Percentiles rank a stretch among this genome's conserved stretches.
Conservation (phyloP, 176 grass and related monocot genomes). For the Aechmea fasciata region DNA sequence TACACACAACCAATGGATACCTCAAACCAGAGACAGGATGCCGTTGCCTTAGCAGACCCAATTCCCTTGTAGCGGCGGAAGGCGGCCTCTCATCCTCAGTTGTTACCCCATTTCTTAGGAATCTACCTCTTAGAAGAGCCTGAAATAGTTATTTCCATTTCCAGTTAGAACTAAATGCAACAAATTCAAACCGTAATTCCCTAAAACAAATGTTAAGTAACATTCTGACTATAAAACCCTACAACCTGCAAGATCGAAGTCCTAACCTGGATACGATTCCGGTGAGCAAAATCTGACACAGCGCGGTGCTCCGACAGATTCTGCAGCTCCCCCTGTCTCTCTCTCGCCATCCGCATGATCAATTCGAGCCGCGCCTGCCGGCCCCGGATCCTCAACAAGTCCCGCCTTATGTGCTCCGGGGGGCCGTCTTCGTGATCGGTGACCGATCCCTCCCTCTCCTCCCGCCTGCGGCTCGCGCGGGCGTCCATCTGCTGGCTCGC, state of each 20-base stretch:
- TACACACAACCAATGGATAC: constrained; percentile 17
- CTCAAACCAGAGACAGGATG: constrained; percentile 78
- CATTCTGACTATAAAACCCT: neutral
- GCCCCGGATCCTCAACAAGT: constrained; percentile 59
- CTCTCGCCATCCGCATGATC: constrained; percentile 75
- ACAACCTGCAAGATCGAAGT: neutral
- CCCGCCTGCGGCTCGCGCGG: constrained; percentile 14
- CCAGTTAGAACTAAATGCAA: neutral
- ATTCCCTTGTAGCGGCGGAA: constrained; percentile 58
- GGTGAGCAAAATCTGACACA: constrained; percentile 75
- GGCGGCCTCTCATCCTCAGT: constrained; percentile 57
- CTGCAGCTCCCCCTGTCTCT: constrained; percentile 77
- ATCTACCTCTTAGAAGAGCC: constrained; percentile 85
- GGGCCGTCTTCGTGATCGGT: constrained; percentile 13
- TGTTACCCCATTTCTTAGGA: constrained; percentile 52
- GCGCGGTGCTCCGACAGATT: constrained; percentile 48
- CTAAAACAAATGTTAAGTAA: neutral
- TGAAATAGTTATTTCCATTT: constrained; percentile 17
- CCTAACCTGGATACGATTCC: constrained; percentile 78
- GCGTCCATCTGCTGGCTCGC: constrained; percentile 24
- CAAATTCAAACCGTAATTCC: neutral
- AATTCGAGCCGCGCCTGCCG: constrained; percentile 83
- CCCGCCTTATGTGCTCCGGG: constrained; percentile 36
- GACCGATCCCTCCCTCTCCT: constrained; percentile 26
- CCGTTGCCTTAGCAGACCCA: constrained; percentile 66